phyloP scores from a whole-genome alignment of 2,329 filamentous ascomycete genomes.

The Emmonsiellopsis sp. region DNA sequence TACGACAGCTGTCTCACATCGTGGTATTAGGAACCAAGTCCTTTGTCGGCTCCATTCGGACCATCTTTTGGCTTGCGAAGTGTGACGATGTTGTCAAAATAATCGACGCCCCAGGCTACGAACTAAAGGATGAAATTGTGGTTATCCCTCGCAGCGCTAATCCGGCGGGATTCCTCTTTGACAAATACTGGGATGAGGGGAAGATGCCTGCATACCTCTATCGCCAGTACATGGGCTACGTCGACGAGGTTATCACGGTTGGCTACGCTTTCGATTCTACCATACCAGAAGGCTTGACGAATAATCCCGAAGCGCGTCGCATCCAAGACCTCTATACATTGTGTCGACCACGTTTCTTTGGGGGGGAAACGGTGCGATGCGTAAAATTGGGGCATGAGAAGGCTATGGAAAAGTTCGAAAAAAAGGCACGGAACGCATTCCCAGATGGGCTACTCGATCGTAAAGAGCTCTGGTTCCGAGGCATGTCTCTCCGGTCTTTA shows the following conservation, averaged over 20 bases:
- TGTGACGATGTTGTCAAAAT: neutral
- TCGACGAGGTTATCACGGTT: neutral
- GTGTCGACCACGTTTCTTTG: too few relatives aligned
- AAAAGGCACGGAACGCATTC: neutral
- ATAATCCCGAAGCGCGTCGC: neutral
- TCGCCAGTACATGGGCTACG: neutral
- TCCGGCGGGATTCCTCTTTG: neutral
- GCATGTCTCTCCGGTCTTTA: neutral
- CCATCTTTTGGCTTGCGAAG: neutral
- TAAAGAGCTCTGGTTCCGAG: neutral
- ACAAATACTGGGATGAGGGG: neutral
- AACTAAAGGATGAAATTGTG: neutral
- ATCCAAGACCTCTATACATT: neutral
- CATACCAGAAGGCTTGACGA: neutral
- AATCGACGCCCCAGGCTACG: neutral
- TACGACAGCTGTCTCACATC: neutral
- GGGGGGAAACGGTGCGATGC: neutral
- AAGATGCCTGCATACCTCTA: neutral
- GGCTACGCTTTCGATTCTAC: neutral
- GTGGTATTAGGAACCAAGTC: neutral
- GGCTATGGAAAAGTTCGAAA: neutral
- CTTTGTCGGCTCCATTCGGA: neutral
- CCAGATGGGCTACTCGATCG: neutral
- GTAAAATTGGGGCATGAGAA: neutral
- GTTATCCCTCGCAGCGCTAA: neutral